Conservation (phyloP, 164 flowering plant genomes). For the Sedum album region DNA sequence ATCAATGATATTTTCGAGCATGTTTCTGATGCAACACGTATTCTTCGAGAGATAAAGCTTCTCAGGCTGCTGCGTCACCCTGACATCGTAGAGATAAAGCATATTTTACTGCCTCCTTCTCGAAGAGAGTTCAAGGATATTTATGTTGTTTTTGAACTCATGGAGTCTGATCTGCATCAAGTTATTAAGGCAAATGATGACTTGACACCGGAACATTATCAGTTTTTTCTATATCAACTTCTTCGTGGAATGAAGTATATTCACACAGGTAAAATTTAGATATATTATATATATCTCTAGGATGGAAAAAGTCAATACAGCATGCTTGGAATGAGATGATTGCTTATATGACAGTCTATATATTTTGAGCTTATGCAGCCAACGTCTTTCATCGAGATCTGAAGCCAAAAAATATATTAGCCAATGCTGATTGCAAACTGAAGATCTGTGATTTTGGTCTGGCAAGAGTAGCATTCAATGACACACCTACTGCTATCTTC, state of each 20-base stretch:
- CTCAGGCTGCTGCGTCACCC: conserved; percentile 89
- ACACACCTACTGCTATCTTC: conserved; percentile 76
- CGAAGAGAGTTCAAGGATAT: background rate
- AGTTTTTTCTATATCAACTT: conserved; percentile 93
- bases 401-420: conserved; percentile 70
- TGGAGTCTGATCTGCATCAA: conserved; percentile 22
- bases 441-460: conserved; percentile 91
- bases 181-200: conserved; percentile 97
- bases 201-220: conserved; percentile 94
- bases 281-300: background rate
- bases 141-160: background rate
- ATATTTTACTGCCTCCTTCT: conserved; percentile 62
- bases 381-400: conserved; percentile 84
- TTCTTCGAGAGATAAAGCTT: conserved; percentile 93
- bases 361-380: conserved; percentile 31
- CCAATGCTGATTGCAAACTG: conserved; percentile 23
- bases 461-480: conserved; percentile 44
- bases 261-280: conserved; percentile 56
- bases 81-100: conserved; percentile 95
- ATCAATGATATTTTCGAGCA: conserved; percentile 97
- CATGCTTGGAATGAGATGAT: background rate
- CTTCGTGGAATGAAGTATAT: conserved; percentile 90
- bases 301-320: no score
- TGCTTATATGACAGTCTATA: background rate
- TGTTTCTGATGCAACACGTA: conserved; percentile 94